These are phyloP conservation scores for Penicillium sp. DNA, from an alignment of 2,329 filamentous ascomycete genomes.

Conservation along the genomic window DNA sequence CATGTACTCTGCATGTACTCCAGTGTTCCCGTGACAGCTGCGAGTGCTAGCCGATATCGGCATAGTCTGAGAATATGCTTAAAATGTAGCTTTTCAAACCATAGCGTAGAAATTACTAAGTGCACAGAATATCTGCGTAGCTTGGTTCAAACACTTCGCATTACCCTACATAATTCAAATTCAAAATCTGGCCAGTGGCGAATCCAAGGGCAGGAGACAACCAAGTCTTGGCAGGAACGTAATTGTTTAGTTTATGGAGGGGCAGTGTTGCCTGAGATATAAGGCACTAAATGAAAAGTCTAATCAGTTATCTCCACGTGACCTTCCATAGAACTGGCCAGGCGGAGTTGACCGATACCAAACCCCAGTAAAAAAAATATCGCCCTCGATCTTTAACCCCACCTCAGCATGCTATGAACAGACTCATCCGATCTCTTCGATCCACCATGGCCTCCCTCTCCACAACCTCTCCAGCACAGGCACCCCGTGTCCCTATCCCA, in stretches of 20 bases:
- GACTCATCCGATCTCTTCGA: slow-evolving; percentile 40
- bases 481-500: slow-evolving; percentile 78
- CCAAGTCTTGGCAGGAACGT: not conserved
- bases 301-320: slow-evolving; percentile 15
- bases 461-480: slow-evolving; percentile 26
- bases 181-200: not conserved
- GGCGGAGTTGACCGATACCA: slow-evolving; percentile 2
- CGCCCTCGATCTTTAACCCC: slow-evolving; percentile 3
- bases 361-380: slow-evolving; percentile 10
- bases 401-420: slow-evolving; percentile 38
- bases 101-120: too few species aligned
- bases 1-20: slow-evolving; percentile 16
- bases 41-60: slow-evolving; percentile 18
- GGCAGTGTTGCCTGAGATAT: not conserved
- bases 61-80: not conserved
- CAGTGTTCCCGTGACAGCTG: slow-evolving; percentile 3
- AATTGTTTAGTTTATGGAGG: not conserved
- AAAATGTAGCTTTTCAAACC: not conserved
- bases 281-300: not conserved
- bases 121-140: not conserved
- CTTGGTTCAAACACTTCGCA: not conserved
- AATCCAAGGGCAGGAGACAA: not conserved
- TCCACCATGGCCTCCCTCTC: slow-evolving; percentile 55
- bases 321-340: not conserved
- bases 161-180: not conserved